Percentiles rank a stretch among this genome's conserved stretches.
phyloP scores from a whole-genome alignment of 345 rosid genomes.

The Trapa incisa region DNA sequence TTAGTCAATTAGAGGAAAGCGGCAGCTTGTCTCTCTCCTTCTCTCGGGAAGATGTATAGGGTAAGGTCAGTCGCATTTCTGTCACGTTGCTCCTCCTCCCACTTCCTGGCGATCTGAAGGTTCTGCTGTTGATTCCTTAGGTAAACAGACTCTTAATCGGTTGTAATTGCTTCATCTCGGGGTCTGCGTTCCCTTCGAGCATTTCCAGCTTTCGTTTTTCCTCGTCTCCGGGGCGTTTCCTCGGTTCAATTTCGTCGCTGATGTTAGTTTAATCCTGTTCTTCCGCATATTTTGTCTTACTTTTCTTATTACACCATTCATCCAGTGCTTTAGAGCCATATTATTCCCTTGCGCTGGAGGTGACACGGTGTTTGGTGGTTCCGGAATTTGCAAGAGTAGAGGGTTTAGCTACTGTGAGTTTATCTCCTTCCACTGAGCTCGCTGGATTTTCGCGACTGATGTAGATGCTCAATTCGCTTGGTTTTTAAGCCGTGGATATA shows the following conservation, averaged over 20 bases:
- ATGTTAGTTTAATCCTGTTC: neutral
- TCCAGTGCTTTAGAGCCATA: neutral
- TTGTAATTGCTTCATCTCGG: neutral
- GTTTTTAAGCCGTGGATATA: neutral
- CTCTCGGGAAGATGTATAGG: neutral
- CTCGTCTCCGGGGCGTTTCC: neutral
- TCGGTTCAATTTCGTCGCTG: neutral
- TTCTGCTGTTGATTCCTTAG: neutral
- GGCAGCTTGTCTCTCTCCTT: neutral
- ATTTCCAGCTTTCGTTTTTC: neutral
- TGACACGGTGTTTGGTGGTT: neutral
- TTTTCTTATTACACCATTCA: neutral
- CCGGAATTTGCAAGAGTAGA: neutral
- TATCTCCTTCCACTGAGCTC: neutral
- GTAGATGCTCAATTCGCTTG: slow-evolving; percentile 1
- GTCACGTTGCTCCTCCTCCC: neutral
- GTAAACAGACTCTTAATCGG: neutral
- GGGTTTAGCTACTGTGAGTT: neutral
- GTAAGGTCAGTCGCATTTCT: neutral
- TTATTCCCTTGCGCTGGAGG: neutral
- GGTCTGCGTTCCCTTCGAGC: neutral
- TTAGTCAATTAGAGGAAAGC: slow-evolving; percentile 2
- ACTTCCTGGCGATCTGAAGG: neutral
- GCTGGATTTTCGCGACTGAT: neutral
- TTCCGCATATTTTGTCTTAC: neutral